Conservation (phyloP, 805 yeast species). For the Ogataea zsoltii region DNA sequence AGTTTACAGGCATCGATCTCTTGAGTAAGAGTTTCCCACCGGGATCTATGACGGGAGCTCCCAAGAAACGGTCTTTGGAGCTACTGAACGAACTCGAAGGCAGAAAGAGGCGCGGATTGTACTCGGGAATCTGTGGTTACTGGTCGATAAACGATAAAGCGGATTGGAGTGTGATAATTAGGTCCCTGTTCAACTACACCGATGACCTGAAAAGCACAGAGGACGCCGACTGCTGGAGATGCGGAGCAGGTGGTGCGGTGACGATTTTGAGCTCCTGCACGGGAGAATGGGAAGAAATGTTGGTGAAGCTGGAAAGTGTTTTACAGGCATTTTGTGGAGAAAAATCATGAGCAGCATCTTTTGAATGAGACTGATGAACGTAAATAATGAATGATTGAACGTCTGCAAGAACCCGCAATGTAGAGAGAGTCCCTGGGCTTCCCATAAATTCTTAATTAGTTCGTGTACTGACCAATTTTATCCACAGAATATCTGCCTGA, state of each 20-base stretch:
- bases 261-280: conserved; percentile 81
- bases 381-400: too few species aligned
- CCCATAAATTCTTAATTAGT: too few species aligned
- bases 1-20: conserved; percentile 73
- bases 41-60: conserved; percentile 99
- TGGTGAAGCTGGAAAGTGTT: conserved; percentile 75
- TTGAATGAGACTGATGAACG: too few species aligned
- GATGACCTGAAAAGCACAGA: conserved; percentile 39
- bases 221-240: conserved; percentile 56
- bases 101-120: conserved; percentile 70
- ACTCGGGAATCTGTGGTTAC: conserved; percentile 94
- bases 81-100: conserved; percentile 62
- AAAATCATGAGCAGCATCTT: not conserved
- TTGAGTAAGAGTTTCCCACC: conserved; percentile 85
- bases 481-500: not conserved
- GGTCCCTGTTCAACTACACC: conserved; percentile 73
- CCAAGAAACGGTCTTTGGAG: conserved; percentile 90
- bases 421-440: too few species aligned
- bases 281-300: conserved; percentile 93
- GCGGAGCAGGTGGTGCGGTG: conserved; percentile 99
- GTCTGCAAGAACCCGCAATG: too few species aligned
- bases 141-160: conserved; percentile 87
- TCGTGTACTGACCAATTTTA: not conserved
- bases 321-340: conserved; percentile 58
- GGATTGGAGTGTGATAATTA: conserved; percentile 94